phyloP scores from a whole-genome alignment of 768 basidiomycete genomes.

The Polyporus arcularius region DNA sequence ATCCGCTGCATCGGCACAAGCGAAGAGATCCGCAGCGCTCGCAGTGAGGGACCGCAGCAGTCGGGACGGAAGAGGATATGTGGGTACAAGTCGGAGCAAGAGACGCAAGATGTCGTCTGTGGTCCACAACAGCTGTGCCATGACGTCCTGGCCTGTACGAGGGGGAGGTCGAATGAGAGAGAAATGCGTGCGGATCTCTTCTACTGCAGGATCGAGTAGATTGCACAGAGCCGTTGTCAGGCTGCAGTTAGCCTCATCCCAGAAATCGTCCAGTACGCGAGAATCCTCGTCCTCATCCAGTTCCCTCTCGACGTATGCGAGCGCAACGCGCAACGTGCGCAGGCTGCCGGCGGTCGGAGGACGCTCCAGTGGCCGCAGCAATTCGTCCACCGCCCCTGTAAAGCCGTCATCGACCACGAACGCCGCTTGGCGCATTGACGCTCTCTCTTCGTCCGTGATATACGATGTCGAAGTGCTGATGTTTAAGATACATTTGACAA shows the following conservation, averaged over 20 bases:
- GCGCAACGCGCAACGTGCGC: slow-evolving; percentile 62
- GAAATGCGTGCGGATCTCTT: slow-evolving; percentile 59
- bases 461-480: slow-evolving; percentile 60
- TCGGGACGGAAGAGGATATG: slow-evolving; percentile 54
- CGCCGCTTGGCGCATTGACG: slow-evolving; percentile 61
- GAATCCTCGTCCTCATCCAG: slow-evolving; percentile 59
- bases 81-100: slow-evolving; percentile 45
- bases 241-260: slow-evolving; percentile 61
- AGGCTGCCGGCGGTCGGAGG: slow-evolving; percentile 54
- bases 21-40: slow-evolving; percentile 55
- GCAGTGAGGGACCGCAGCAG: slow-evolving; percentile 45
- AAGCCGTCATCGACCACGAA: slow-evolving; percentile 71
- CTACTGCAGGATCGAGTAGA: slow-evolving; percentile 46
- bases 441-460: slow-evolving; percentile 61
- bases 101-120: slow-evolving; percentile 55
- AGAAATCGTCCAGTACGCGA: slow-evolving; percentile 55
- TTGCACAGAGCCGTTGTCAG: slow-evolving; percentile 59
- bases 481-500: slow-evolving; percentile 59
- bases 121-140: slow-evolving; percentile 58
- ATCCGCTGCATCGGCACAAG: slow-evolving; percentile 50
- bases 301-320: slow-evolving; percentile 57
- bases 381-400: slow-evolving; percentile 60
- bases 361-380: slow-evolving; percentile 48
- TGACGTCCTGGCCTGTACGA: slow-evolving; percentile 39
- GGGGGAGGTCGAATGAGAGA: slow-evolving; percentile 34